Evolutionary conservation across 1,139 yeast genomes (phyloP), one percentile per base, ranked within the genome.

Genomic region (Starmera stellimalicola): DNA sequence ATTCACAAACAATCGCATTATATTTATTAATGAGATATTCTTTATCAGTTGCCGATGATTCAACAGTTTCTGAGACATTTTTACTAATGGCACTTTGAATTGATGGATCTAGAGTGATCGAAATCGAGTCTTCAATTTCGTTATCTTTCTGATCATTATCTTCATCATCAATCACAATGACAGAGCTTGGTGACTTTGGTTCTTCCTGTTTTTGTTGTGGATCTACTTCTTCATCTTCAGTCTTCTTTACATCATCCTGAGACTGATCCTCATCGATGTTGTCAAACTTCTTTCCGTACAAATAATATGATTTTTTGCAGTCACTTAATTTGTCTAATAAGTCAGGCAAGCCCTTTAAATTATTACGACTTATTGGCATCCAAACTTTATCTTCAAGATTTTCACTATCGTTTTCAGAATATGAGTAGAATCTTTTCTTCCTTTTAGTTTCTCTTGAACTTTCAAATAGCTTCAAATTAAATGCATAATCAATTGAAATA

Each of bases 1-100:
- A 85, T 45, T 83, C 83, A 51, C 94, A 77, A 7, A 84, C 69
- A 18, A 85, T 57, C 2, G 80, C 70, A 22, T 70, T 72, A 28
- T 42, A 14, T 15, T 46, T 36, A 5, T 25, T 30, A 16, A 18
- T 31, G 15, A 33, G 10, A 8, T 19, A 19, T 11, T 19, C 10
- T 19, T 19, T 8, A 19, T 19, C 23, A 19, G 11, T 19, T n/a
- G n/a, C n/a, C n/a, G 27, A 28, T 18, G 11, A 3, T 18, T 23
- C 29, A 8, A 12, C 16, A 12, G 26, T 4, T 10, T 11, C 10
- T 7, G n/a, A n/a, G n/a, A n/a, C n/a, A n/a, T n/a, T n/a, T n/a
- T n/a, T n/a, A n/a, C 12, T 22, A 6, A 20, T 18, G 14, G 14
- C 20, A 7, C 26, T 14, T 15, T 29, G 31, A 16, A 34, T 28